These are phyloP conservation scores for Gautieria morchelliformis DNA, from an alignment of 768 basidiomycete species.

Conservation along the genomic window DNA sequence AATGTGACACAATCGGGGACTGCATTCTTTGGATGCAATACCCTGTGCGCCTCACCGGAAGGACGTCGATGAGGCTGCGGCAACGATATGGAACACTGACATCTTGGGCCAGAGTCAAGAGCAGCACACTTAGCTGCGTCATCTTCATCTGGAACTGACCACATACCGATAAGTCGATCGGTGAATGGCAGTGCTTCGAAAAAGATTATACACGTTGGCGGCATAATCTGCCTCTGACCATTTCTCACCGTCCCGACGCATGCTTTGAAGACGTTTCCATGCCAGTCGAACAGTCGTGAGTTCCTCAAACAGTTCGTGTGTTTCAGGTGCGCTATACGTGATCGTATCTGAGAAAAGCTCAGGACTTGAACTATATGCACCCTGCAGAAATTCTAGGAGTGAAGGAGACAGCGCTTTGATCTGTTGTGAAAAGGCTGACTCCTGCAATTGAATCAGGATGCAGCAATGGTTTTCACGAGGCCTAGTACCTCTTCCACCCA, in stretches of 20 bases:
- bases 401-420: constrained; percentile 18
- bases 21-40: constrained; percentile 36
- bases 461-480: neutral
- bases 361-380: constrained; percentile 27
- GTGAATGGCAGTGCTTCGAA: constrained; percentile 37
- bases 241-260: constrained; percentile 36
- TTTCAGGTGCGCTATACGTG: constrained; percentile 8
- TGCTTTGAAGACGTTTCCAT: constrained; percentile 34
- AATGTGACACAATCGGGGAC: constrained; percentile 43
- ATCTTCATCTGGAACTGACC: neutral
- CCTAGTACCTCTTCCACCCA: constrained; percentile 34
- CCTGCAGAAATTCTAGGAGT: constrained; percentile 24
- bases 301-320: constrained; percentile 25
- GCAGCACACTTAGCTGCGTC: constrained; percentile 4
- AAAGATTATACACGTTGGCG: constrained; percentile 45
- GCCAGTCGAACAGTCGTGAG: constrained; percentile 32
- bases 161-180: constrained; percentile 34
- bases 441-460: constrained; percentile 11
- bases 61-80: constrained; percentile 31
- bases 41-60: constrained; percentile 23
- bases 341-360: constrained; percentile 29
- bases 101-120: constrained; percentile 20
- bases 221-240: constrained; percentile 48
- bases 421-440: constrained; percentile 18
- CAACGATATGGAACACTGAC: constrained; percentile 39